Conservation (phyloP, 1,284 basidiomycete genomes). For the Tilletia setariae region DNA sequence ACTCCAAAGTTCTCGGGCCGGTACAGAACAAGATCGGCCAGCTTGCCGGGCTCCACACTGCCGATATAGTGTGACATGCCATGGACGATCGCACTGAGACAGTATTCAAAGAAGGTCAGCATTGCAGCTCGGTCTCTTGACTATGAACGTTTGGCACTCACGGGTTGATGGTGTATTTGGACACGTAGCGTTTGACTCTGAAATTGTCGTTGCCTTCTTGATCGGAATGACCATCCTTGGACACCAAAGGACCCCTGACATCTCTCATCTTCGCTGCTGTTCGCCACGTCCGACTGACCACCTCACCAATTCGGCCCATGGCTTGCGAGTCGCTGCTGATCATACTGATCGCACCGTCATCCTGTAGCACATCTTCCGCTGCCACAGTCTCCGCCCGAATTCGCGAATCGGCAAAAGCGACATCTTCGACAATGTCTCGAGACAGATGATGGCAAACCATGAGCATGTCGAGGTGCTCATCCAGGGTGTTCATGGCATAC, state of each 20-base stretch:
- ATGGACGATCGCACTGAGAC: conserved; percentile 78
- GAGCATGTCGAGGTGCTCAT: conserved; percentile 97
- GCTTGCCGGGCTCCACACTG: conserved; percentile 72
- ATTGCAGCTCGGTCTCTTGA: too few species aligned
- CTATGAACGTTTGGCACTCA: conserved; percentile 57
- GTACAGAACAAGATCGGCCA: conserved; percentile 95
- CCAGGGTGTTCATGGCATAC: conserved; percentile 84
- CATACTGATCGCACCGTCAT: conserved; percentile 88
- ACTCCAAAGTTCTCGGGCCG: conserved; percentile 86
- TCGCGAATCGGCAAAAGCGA: conserved; percentile 93
- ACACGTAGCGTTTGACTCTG: conserved; percentile 94
- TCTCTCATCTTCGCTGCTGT: conserved; percentile 93
- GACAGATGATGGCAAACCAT: conserved; percentile 67
- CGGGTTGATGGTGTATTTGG: conserved; percentile 98
- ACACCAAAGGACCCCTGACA: conserved; percentile 68
- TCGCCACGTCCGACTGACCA: conserved; percentile 87
- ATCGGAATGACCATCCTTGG: conserved; percentile 57
- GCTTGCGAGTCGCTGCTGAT: conserved; percentile 94
- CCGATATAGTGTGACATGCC: conserved; percentile 86
- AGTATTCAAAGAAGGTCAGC: too few species aligned
- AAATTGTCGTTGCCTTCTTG: conserved; percentile 72
- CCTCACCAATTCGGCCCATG: conserved; percentile 93
- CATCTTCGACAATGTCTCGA: conserved; percentile 70
- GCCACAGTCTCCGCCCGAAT: conserved; percentile 96
- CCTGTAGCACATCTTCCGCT: conserved; percentile 94